A percentile compares a stretch with the other conserved stretches of the same genome.
Evolutionary conservation across 805 yeast species (phyloP).

Genomic region (Wickerhamiella bombiphila): DNA sequence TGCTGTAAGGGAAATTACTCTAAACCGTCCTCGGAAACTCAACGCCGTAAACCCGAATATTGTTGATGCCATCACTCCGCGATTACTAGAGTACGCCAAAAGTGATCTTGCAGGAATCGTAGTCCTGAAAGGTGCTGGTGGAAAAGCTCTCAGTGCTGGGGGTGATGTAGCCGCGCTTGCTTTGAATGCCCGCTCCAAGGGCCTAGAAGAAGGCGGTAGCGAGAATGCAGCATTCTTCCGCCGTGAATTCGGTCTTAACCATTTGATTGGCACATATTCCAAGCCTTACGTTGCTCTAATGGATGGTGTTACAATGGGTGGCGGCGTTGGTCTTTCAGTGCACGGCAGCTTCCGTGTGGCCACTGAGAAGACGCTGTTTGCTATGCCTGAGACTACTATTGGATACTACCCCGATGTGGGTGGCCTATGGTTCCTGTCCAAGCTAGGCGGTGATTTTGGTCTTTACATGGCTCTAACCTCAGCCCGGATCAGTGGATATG

Average conservation of each 20-base stretch:
- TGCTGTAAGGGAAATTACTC: constrained; percentile 54
- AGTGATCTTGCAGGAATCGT: constrained; percentile 49
- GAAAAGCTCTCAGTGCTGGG: constrained; percentile 80
- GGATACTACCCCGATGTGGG: constrained; percentile 97
- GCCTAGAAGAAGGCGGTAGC: constrained; percentile 31
- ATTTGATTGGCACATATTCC: constrained; percentile 60
- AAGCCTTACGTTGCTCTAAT: constrained; percentile 78
- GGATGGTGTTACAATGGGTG: constrained; percentile 96
- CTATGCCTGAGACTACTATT: constrained; percentile 97
- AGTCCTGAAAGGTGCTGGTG: constrained; percentile 47
- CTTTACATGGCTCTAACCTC: constrained; percentile 80
- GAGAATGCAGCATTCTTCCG: constrained; percentile 55
- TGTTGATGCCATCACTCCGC: constrained; percentile 57
- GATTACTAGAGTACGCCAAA: constrained; percentile 63
- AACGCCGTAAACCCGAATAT: constrained; percentile 71
- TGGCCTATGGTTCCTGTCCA: constrained; percentile 74
- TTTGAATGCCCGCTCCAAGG: constrained; percentile 18
- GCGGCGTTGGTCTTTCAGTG: constrained; percentile 85
- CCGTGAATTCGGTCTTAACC: constrained; percentile 69
- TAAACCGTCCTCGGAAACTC: constrained; percentile 70
- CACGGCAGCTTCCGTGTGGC: constrained; percentile 89
- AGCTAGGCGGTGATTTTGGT: constrained; percentile 70
- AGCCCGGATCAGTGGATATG: constrained; percentile 58
- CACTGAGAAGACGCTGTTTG: constrained; percentile 79
- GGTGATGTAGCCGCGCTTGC: constrained; percentile 87